Evolutionary conservation across 2,329 filamentous ascomycete species (phyloP).

Genomic region (Venturia effusa): DNA sequence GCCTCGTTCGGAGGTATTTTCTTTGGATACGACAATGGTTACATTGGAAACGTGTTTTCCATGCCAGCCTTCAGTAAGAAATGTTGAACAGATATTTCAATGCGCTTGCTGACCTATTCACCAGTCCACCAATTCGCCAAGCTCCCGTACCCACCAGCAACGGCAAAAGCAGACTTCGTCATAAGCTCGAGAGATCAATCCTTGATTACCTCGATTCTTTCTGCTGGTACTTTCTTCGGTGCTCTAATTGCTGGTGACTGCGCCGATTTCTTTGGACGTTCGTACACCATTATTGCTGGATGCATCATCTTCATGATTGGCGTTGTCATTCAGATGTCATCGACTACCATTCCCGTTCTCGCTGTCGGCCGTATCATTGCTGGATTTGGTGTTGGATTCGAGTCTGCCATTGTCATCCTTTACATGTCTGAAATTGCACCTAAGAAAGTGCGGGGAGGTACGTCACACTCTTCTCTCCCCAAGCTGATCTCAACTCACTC

Average conservation of each 20-base stretch:
- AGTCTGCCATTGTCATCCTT: constrained; percentile 50
- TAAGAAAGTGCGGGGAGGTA: constrained; percentile 3
- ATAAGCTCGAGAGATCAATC: constrained; percentile 33
- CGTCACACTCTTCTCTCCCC: not conserved
- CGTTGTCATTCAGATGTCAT: constrained; percentile 45
- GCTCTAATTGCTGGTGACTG: constrained; percentile 58
- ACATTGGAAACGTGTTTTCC: constrained; percentile 53
- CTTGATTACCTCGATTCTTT: constrained; percentile 62
- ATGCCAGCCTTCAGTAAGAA: constrained; percentile 21
- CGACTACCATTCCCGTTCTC: not conserved
- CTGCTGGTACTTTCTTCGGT: constrained; percentile 67
- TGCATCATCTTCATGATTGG: constrained; percentile 55
- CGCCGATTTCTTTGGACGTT: constrained; percentile 63
- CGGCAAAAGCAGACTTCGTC: not conserved
- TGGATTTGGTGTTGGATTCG: constrained; percentile 61
- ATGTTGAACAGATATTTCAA: not conserved
- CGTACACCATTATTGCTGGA: constrained; percentile 57
- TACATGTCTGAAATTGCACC: constrained; percentile 18
- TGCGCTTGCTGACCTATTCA: not conserved
- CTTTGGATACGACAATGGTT: constrained; percentile 70
- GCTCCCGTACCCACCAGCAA: constrained; percentile 5
- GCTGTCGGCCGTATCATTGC: constrained; percentile 62
- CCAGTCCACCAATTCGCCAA: constrained; percentile 2
- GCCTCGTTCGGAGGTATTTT: constrained; percentile 49
- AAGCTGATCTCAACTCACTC: not conserved